Evolutionary conservation across 2,329 filamentous ascomycete genomes (phyloP), one percentile per base, ranked within the genome.

Genomic region (Fusarium pseudonygamai): DNA sequence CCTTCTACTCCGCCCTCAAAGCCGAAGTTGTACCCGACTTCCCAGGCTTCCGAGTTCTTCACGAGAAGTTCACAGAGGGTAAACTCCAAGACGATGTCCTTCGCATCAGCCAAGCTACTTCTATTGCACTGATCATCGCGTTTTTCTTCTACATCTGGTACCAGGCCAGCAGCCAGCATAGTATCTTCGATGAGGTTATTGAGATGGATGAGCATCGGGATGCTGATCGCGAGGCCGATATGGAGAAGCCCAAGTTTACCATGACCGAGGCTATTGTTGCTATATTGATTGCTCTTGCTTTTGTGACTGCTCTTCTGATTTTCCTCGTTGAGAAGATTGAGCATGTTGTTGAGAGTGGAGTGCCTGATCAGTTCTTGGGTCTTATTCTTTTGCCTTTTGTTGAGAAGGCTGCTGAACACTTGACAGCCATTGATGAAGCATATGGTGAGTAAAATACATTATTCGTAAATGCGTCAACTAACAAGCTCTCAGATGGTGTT

Each of bases 391-490:
- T 93, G 10, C 88, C 91, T 7, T 83, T 93, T 5, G 91, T 93
- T 4, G 92, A 93, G 76, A 93, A 93, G 78, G 88, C 89, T 1
- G 91, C 91, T 5, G 91, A 93, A 75, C 91, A 93, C 79, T 81
- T 93, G 43, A 92, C 90, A 4, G 90, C 91, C 7, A 85, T 93
- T 55, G 91, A 93, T 57, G 91, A 93, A 83, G 91, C 92, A 18
- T 93, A 89, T 84, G 81, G 80, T 80, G 63, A 77, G 77, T 10
- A 50, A 9, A 3, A 14, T 0, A 0, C 8, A 3, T 8, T 8
- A 1, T 0, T n/a, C 3, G 1, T 1, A 3, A 9, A 4, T 15
- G 2, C 0, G 0, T 7, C 1, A 18, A 0, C 42, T 45, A 1
- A 45, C 16, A 13, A 13, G 0, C 1, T 13, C 16, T 20, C 9